Percentiles rank a stretch among this genome's conserved stretches.
Conservation (phyloP, 2,329 filamentous ascomycete species). For the Tothia fuscella region DNA sequence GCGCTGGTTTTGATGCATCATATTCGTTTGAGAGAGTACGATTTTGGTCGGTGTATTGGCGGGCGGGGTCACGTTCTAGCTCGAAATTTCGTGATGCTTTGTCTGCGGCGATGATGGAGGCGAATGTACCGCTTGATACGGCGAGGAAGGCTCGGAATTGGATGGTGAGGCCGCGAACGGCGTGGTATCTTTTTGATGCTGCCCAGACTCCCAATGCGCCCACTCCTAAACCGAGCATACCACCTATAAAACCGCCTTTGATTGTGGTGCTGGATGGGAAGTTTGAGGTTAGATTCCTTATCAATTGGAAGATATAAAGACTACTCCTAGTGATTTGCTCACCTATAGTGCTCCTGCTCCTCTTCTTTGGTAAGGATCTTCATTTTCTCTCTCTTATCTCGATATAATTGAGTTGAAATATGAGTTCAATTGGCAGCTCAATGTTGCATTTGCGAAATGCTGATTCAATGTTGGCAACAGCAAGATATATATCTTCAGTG, state of each 20-base stretch:
- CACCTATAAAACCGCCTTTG: constrained; percentile 66
- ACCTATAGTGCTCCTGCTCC: constrained; percentile 74
- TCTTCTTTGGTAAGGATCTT: constrained; percentile 94
- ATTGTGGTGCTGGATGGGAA: constrained; percentile 48
- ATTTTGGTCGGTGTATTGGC: constrained; percentile 48
- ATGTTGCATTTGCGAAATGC: no score
- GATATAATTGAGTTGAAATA: no score
- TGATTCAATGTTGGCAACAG: no score
- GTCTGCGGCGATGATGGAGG: constrained; percentile 74
- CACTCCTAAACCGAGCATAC: constrained; percentile 51
- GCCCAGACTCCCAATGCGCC: constrained; percentile 57
- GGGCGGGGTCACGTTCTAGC: constrained; percentile 51
- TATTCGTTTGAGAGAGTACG: constrained; percentile 44
- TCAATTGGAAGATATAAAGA: no score
- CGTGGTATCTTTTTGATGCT: constrained; percentile 59
- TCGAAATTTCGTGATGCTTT: constrained; percentile 60
- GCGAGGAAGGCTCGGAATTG: constrained; percentile 88
- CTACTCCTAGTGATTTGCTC: constrained; percentile 18
- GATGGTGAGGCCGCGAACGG: constrained; percentile 70
- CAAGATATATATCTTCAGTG: no score
- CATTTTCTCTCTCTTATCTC: no score
- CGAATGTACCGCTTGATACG: constrained; percentile 69
- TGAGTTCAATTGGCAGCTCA: no score
- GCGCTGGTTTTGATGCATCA: constrained; percentile 42
- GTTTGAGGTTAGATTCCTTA: no score